These are phyloP conservation scores for Amanita subjunquillea DNA, from an alignment of 768 basidiomycete species.

Conservation along the genomic window DNA sequence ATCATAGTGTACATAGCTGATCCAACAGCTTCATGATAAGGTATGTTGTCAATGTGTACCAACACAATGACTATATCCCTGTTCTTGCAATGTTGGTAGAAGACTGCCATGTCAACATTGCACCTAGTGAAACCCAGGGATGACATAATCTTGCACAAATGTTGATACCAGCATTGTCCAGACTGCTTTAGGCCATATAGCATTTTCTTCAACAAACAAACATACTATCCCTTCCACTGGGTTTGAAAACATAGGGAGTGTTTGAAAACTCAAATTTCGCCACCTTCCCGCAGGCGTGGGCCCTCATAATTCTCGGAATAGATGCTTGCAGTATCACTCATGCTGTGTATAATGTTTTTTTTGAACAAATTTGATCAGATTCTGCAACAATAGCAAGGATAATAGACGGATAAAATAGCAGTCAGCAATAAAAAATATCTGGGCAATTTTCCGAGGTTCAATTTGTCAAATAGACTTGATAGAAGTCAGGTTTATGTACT, in stretches of 20 bases:
- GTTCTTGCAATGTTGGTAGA: too few species aligned
- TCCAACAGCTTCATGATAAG: too few species aligned
- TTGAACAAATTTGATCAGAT: not conserved
- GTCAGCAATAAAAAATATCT: not conserved
- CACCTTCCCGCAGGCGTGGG: constrained; percentile 1
- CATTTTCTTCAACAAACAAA: too few species aligned
- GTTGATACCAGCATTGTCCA: too few species aligned
- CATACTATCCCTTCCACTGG: constrained; percentile 1
- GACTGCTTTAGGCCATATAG: too few species aligned
- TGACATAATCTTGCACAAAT: too few species aligned
- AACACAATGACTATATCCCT: too few species aligned
- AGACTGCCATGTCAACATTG: too few species aligned
- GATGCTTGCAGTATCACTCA: not conserved
- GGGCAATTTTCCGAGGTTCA: not conserved
- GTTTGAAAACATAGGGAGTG: constrained; percentile 4
- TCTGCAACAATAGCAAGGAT: not conserved
- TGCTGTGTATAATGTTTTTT: not conserved
- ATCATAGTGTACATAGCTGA: too few species aligned
- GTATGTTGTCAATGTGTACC: too few species aligned
- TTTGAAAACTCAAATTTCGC: constrained; percentile 4
- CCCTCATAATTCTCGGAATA: constrained; percentile 3
- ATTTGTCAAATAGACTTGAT: not conserved
- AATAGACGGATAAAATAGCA: not conserved
- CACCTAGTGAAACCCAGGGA: too few species aligned
- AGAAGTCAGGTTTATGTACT: not conserved